A percentile compares a stretch with the other conserved stretches of the same genome.
phyloP scores from a whole-genome alignment of 306 rosid genomes.

The Geum urbanum region DNA sequence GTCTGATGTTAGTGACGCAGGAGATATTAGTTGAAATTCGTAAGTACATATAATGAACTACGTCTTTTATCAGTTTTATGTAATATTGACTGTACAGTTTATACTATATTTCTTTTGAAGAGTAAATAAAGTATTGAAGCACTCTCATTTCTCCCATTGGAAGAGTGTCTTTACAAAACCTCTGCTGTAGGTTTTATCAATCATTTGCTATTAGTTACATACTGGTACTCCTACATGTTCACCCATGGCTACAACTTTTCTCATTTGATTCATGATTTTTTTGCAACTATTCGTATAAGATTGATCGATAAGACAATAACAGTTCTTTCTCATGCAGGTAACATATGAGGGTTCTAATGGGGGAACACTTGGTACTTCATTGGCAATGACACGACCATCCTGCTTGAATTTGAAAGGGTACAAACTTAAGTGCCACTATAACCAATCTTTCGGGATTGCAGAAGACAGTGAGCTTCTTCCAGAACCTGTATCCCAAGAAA shows the following conservation, averaged over 20 bases:
- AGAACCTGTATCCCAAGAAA: not conserved
- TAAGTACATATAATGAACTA: not conserved
- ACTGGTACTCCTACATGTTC: not conserved
- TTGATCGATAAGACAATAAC: not conserved
- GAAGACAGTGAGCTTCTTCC: conserved; percentile 10
- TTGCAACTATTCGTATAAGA: not conserved
- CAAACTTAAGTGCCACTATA: conserved; percentile 3
- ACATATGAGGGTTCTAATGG: conserved; percentile 6
- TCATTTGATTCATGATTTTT: not conserved
- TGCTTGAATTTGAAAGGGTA: not conserved
- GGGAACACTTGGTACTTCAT: not conserved
- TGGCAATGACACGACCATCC: not conserved
- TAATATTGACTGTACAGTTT: not conserved
- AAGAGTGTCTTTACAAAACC: not conserved
- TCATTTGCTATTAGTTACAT: too few species aligned
- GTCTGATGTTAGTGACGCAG: not conserved
- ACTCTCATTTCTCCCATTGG: not conserved
- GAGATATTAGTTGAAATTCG: not conserved
- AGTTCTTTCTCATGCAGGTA: conserved; percentile 9
- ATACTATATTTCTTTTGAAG: not conserved
- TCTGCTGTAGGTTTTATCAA: not conserved
- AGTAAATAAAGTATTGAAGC: not conserved
- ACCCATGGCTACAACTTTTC: not conserved
- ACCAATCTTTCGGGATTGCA: conserved; percentile 1
- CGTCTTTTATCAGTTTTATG: not conserved